Evolutionary conservation across 805 yeast genomes (phyloP).

Genomic region (Candida alai): DNA sequence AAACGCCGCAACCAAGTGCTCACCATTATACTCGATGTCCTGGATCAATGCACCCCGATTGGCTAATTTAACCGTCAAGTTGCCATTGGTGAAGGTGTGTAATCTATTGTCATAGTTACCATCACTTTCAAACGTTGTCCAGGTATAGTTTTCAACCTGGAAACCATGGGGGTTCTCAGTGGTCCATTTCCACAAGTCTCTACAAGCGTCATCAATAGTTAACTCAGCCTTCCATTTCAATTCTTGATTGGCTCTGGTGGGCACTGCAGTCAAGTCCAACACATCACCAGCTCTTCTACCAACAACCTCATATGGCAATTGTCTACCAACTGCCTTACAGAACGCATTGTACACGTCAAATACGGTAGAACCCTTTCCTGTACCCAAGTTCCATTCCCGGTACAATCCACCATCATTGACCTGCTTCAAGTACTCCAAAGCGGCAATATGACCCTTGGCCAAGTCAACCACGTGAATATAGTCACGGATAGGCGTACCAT

Average conservation of each 20-base stretch:
- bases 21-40: slow-evolving; percentile 35
- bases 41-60: slow-evolving; percentile 53
- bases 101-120: slow-evolving; percentile 28
- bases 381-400: slow-evolving; percentile 81
- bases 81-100: slow-evolving; percentile 27
- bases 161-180: slow-evolving; percentile 63
- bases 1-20: slow-evolving; percentile 38
- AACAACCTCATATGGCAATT: slow-evolving; percentile 60
- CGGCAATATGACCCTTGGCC: slow-evolving; percentile 73
- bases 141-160: slow-evolving; percentile 27
- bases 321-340: slow-evolving; percentile 58
- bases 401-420: slow-evolving; percentile 43
- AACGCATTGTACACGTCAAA: slow-evolving; percentile 66
- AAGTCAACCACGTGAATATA: slow-evolving; percentile 79
- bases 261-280: slow-evolving; percentile 66
- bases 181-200: slow-evolving; percentile 78
- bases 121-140: slow-evolving; percentile 25
- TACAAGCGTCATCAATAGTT: slow-evolving; percentile 59
- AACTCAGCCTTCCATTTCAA: slow-evolving; percentile 59
- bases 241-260: slow-evolving; percentile 62
- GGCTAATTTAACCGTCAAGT: slow-evolving; percentile 38
- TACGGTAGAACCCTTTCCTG: slow-evolving; percentile 78
- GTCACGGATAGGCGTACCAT: slow-evolving; percentile 81
- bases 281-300: slow-evolving; percentile 77
- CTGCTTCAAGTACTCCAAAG: slow-evolving; percentile 51